phyloP scores from a whole-genome alignment of 2,329 filamentous ascomycete genomes.

The Zopfia rhizophila region DNA sequence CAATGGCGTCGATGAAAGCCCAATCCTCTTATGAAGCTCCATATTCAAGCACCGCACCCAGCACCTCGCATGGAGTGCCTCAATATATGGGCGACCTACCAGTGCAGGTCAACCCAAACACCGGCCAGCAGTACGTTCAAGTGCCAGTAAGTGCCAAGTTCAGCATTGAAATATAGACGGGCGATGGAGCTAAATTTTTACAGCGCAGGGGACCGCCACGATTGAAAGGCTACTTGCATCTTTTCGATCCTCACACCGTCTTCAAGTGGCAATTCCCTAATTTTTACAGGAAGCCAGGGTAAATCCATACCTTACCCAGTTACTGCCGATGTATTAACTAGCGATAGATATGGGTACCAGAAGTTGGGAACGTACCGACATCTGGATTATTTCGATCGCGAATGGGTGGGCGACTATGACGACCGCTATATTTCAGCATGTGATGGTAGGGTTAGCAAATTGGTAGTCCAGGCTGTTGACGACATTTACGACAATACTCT shows the following conservation, averaged over 20 bases:
- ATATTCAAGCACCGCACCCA: slow-evolving; percentile 1
- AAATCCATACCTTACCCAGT: not conserved
- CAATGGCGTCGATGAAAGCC: slow-evolving; percentile 21
- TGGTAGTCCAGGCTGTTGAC: slow-evolving; percentile 44
- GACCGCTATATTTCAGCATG: slow-evolving; percentile 44
- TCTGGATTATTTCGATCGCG: slow-evolving; percentile 35
- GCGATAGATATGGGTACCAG: slow-evolving; percentile 34
- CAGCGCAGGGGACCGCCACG: slow-evolving; percentile 24
- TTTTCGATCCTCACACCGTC: slow-evolving; percentile 31
- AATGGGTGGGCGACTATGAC: slow-evolving; percentile 39
- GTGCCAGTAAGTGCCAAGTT: not conserved
- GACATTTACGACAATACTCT: slow-evolving; percentile 42
- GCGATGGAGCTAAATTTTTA: not conserved
- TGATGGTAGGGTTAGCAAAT: slow-evolving; percentile 41
- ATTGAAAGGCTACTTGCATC: slow-evolving; percentile 33
- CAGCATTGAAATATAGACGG: not conserved
- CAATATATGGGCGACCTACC: slow-evolving; percentile 8
- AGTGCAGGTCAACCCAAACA: slow-evolving; percentile 3
- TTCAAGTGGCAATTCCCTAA: slow-evolving; percentile 35
- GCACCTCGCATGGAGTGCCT: slow-evolving; percentile 2
- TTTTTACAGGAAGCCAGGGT: slow-evolving; percentile 33
- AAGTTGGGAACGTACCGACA: slow-evolving; percentile 35
- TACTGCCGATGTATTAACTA: slow-evolving; percentile 3
- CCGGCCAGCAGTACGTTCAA: slow-evolving; percentile 8
- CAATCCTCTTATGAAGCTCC: slow-evolving; percentile 28